Evolutionary conservation across 768 basidiomycete species (phyloP).

Genomic region (Amanita subjunquillea): DNA sequence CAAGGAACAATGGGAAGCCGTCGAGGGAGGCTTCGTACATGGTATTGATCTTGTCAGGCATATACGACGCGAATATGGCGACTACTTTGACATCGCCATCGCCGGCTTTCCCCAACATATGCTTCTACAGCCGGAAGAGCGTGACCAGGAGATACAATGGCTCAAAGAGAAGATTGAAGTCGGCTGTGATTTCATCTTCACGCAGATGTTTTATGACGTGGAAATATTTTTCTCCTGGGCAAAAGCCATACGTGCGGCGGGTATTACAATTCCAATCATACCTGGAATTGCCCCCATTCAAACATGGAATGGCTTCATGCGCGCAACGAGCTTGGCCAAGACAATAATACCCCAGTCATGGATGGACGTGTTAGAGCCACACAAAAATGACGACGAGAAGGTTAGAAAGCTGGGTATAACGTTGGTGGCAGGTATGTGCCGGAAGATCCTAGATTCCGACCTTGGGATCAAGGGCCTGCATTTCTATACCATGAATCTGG

Average conservation of each 20-base stretch:
- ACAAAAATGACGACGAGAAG: conserved; percentile 89
- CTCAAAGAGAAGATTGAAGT: conserved; percentile 89
- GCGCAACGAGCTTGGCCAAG: conserved; percentile 70
- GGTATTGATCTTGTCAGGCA: conserved; percentile 89
- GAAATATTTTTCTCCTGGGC: conserved; percentile 91
- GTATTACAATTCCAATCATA: conserved; percentile 83
- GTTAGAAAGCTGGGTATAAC: conserved; percentile 90
- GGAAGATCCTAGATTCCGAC: conserved; percentile 67
- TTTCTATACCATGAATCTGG: conserved; percentile 97
- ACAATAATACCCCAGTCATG: conserved; percentile 70
- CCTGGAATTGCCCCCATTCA: conserved; percentile 95
- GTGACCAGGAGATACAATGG: conserved; percentile 68
- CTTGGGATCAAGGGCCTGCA: conserved; percentile 85
- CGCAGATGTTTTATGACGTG: conserved; percentile 97
- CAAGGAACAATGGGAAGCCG: conserved; percentile 85
- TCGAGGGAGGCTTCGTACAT: conserved; percentile 83
- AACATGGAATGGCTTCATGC: conserved; percentile 91
- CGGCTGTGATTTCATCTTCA: conserved; percentile 90
- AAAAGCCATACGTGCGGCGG: conserved; percentile 67
- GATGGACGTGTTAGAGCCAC: conserved; percentile 69
- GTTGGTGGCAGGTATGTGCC: conserved; percentile 91
- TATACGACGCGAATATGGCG: conserved; percentile 72
- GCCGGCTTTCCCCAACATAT: conserved; percentile 88
- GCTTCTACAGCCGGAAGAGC: conserved; percentile 61
- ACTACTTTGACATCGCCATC: conserved; percentile 94